phyloP scores from a whole-genome alignment of 345 rosid genomes.

The Capsella bursapastoris region DNA sequence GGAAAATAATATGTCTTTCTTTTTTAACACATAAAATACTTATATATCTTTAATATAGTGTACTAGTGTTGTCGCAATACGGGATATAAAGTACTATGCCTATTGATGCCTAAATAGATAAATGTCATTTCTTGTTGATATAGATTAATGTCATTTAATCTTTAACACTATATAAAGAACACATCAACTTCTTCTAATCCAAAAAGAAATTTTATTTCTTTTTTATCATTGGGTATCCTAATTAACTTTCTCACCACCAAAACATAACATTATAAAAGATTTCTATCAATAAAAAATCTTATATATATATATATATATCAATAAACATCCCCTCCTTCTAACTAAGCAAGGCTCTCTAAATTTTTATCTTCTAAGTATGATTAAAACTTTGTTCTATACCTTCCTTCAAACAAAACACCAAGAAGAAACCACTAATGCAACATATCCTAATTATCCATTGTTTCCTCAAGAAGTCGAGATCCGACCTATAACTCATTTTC shows the following conservation, averaged over 20 bases:
- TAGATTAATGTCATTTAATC: too few species aligned
- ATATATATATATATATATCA: background rate
- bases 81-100: background rate
- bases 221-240: background rate
- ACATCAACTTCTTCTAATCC: background rate
- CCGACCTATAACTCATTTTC: conserved; percentile 2
- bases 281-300: background rate
- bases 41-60: background rate
- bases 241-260: background rate
- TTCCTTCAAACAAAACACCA: conserved; percentile 32
- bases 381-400: conserved; percentile 1
- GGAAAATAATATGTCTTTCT: background rate
- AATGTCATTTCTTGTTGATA: background rate
- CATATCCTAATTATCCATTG: background rate
- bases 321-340: background rate
- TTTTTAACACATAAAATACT: background rate
- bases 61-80: background rate
- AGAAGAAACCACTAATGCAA: conserved; percentile 4
- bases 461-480: conserved; percentile 31
- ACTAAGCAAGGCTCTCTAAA: background rate
- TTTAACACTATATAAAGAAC: background rate
- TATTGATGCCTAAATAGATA: background rate
- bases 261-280: background rate
- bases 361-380: background rate
- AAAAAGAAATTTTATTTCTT: too few species aligned